Evolutionary conservation across 139 green algal genomes (phyloP).

Genomic region (Deuterostichococcus epilithicus): DNA sequence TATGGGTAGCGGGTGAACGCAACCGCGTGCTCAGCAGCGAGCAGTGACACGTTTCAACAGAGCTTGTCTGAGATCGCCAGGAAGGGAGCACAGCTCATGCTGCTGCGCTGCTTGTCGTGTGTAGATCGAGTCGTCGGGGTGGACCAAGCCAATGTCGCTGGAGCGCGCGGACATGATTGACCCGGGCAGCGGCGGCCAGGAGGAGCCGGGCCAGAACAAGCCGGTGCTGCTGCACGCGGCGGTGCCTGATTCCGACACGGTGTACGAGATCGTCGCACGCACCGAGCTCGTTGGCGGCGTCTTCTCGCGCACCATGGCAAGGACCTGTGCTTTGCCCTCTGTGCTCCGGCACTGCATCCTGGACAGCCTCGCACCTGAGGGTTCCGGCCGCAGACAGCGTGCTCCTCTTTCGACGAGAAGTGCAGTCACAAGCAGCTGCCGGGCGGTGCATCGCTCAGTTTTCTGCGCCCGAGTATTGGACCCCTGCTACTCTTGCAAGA

Average conservation of each 20-base stretch:
- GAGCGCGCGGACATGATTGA: slow-evolving; percentile 13
- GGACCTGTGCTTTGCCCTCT: slow-evolving; percentile 1
- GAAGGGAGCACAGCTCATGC: too few relatives aligned
- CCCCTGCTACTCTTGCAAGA: too few relatives aligned
- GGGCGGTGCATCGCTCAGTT: too few relatives aligned
- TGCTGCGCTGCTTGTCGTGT: too few relatives aligned
- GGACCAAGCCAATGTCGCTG: slow-evolving; percentile 41
- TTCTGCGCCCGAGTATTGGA: too few relatives aligned
- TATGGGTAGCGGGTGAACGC: too few relatives aligned
- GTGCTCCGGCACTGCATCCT: neutral
- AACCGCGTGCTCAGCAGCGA: too few relatives aligned
- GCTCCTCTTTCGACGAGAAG: too few relatives aligned
- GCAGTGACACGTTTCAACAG: too few relatives aligned
- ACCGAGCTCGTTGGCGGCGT: slow-evolving; percentile 31
- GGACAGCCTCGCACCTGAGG: neutral
- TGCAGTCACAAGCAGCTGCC: too few relatives aligned
- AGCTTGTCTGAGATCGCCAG: too few relatives aligned
- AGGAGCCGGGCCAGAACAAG: slow-evolving; percentile 19
- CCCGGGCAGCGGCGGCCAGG: slow-evolving; percentile 3
- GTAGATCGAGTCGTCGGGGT: slow-evolving; percentile 23
- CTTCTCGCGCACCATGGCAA: slow-evolving; percentile 30
- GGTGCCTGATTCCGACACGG: slow-evolving; percentile 26
- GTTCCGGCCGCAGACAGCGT: neutral
- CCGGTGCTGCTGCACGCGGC: slow-evolving; percentile 38
- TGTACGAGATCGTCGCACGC: slow-evolving; percentile 54